phyloP scores from a whole-genome alignment of 768 basidiomycete genomes.

The Termitomyces sp. region DNA sequence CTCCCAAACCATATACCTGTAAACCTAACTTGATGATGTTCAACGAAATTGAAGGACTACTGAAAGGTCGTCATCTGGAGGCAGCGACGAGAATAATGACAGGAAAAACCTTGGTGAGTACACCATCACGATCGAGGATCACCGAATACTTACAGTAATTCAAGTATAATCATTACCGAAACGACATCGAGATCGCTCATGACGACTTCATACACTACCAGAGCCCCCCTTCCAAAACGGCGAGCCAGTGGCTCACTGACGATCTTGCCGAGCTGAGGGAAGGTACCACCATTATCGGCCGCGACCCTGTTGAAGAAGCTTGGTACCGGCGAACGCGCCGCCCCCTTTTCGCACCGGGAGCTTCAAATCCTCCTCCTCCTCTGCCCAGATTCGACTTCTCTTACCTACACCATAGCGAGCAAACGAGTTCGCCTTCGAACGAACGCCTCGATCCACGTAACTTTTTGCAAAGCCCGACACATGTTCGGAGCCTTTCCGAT shows the following conservation, averaged over 20 bases:
- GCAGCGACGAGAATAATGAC: neutral
- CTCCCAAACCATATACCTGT: neutral
- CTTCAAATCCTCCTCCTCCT: neutral
- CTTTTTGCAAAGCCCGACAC: neutral
- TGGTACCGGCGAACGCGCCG: neutral
- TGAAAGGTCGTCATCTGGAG: neutral
- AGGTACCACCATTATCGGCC: neutral
- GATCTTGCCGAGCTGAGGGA: constrained; percentile 5
- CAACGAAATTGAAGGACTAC: neutral
- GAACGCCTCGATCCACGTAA: neutral
- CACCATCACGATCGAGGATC: neutral
- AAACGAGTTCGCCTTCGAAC: neutral
- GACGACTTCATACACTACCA: neutral
- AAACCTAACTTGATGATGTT: neutral
- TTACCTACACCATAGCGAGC: neutral
- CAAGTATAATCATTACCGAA: neutral
- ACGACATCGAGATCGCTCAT: neutral
- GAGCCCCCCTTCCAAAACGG: neutral
- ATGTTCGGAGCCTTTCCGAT: neutral
- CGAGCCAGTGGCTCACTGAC: neutral
- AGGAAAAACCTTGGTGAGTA: neutral
- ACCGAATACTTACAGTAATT: neutral
- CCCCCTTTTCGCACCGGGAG: neutral
- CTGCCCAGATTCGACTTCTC: neutral
- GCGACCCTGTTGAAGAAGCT: neutral